These are phyloP conservation scores for Pholiota conissans DNA, from an alignment of 768 basidiomycete genomes.

Conservation along the genomic window DNA sequence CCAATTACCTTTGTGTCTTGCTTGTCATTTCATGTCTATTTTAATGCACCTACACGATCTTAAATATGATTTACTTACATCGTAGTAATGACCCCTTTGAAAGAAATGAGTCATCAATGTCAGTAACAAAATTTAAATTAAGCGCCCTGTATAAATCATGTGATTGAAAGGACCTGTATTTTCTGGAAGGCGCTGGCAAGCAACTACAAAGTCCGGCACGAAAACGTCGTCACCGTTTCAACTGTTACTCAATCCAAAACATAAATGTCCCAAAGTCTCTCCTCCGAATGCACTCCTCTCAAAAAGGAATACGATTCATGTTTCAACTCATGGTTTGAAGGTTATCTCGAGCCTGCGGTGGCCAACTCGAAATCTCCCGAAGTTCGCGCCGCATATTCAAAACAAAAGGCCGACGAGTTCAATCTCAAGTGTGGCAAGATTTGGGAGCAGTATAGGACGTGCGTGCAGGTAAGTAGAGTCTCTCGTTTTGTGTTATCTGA, in stretches of 20 bases:
- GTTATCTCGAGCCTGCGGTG: constrained; percentile 85
- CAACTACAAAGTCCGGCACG: neutral
- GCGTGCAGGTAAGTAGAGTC: constrained; percentile 68
- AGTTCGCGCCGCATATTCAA: constrained; percentile 60
- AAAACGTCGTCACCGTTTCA: neutral
- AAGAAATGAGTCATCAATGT: no score
- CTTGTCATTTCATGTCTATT: no score
- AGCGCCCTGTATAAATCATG: neutral
- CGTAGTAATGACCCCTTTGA: no score
- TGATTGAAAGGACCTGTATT: no score
- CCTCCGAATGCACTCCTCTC: constrained; percentile 83
- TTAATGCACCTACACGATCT: no score
- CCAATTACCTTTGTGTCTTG: no score
- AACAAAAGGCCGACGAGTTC: constrained; percentile 85
- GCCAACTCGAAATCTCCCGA: constrained; percentile 37
- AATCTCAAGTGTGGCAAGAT: constrained; percentile 80
- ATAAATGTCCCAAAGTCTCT: constrained; percentile 77
- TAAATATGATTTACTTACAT: no score
- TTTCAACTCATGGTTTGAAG: constrained; percentile 98
- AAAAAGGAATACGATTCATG: constrained; percentile 91
- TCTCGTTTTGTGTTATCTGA: neutral
- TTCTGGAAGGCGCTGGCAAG: neutral
- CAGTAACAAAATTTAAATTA: no score
- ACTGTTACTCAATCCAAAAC: neutral
- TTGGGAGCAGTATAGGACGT: constrained; percentile 79